Evolutionary conservation across 2,329 filamentous ascomycete species (phyloP).

Genomic region (Tolypocladium tundrense): DNA sequence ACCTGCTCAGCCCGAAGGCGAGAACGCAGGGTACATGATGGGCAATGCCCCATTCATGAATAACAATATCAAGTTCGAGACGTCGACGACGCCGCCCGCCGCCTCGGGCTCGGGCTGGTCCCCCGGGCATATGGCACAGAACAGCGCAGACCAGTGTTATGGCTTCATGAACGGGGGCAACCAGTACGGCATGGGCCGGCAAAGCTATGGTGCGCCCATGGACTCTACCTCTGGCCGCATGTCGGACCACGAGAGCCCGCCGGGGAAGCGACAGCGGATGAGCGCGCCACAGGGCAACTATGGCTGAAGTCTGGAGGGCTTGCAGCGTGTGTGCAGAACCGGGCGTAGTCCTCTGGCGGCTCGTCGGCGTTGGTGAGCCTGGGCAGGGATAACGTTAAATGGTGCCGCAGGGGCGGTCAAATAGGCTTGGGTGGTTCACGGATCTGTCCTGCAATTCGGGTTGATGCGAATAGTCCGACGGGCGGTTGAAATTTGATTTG

Average conservation of each 20-base stretch:
- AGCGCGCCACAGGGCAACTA: constrained; percentile 33
- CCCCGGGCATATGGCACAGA: constrained; percentile 39
- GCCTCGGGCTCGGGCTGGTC: constrained; percentile 38
- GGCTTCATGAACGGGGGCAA: constrained; percentile 32
- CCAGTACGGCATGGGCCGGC: constrained; percentile 25
- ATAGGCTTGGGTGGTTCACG: neutral
- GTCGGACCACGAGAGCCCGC: constrained; percentile 30
- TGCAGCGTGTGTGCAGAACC: neutral
- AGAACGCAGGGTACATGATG: constrained; percentile 20
- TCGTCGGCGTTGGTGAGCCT: neutral
- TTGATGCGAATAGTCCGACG: neutral
- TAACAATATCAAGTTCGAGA: constrained; percentile 37
- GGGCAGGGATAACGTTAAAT: too few relatives aligned
- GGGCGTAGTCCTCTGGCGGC: neutral
- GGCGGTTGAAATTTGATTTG: neutral
- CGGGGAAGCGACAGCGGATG: constrained; percentile 43
- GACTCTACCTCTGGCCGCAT: constrained; percentile 20
- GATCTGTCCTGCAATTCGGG: neutral
- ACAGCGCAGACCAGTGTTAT: constrained; percentile 34
- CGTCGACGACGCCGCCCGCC: constrained; percentile 43
- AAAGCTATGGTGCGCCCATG: constrained; percentile 13
- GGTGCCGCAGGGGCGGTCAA: neutral
- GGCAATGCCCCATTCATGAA: constrained; percentile 23
- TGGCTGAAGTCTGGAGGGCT: constrained; percentile 12
- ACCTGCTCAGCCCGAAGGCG: constrained; percentile 29